Evolutionary conservation across 805 yeast genomes (phyloP), one percentile per base, ranked within the genome.

Genomic region (Saturnispora hagleri): DNA sequence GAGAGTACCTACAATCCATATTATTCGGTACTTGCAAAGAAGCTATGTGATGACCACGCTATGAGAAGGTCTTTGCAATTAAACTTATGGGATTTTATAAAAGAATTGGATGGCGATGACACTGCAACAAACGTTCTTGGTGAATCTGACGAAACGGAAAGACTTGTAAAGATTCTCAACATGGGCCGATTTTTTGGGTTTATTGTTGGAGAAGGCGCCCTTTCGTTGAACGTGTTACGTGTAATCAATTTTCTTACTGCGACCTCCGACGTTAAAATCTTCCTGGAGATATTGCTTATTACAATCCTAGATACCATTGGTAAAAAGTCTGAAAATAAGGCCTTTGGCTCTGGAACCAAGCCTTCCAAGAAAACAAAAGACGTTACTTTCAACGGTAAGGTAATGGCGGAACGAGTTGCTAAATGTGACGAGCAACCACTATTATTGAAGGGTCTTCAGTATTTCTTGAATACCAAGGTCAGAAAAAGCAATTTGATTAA

Each of bases 1-100:
- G 99, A 93, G 67, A 77, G 84, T 27, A 77, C 78, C 0, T 90
- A 85, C 71, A 93, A 93, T 62, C 97, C 97, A 2, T 93, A 85
- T 65, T 93, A 93, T 66, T 86, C 90, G 0, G 68, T 86, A 24
- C 76, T 93, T 34, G 95, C 95, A 0, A 74, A 75, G 26, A 86
- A 86, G 60, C 68, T 90, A 27, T 86, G 96, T 61, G 82, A 82
- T 31, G 78, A 79, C 22, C 95, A 89, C 59, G 73, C 81, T 2
- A 69, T 86, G 65, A 77, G 86, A 62, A 89, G 90, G 66, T 80
- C 95, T 0, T 84, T 93, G 60, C 97, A 91, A 63, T 89, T 93
- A 64, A 73, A 81, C 59, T 73, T 93, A 41, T 93, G 98, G 98
- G 96, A 93, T 65, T 74, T 81, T 43, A 60, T 90, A 17, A 81